Evolutionary conservation across 805 yeast species (phyloP).

Genomic region (Pichia nakasei): DNA sequence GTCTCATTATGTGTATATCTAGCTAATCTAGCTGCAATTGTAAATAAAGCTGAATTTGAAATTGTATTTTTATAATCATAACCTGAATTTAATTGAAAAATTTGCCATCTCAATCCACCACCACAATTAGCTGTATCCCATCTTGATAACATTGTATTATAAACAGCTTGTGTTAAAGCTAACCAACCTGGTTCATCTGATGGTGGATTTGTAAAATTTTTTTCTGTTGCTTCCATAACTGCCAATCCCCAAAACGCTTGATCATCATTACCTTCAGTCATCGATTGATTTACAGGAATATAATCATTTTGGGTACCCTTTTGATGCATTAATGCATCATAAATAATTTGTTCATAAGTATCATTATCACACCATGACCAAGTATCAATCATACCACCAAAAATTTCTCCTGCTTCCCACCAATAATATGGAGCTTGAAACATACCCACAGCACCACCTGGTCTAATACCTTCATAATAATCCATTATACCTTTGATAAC

Average conservation of each 20-base stretch:
- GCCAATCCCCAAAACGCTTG: constrained; percentile 92
- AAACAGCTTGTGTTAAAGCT: constrained; percentile 72
- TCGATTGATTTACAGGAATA: constrained; percentile 72
- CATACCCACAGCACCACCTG: constrained; percentile 68
- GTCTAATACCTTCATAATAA: constrained; percentile 60
- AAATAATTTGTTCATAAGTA: constrained; percentile 48
- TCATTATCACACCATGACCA: constrained; percentile 62
- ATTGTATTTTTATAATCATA: constrained; percentile 83
- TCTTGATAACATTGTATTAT: constrained; percentile 71
- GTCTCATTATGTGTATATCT: constrained; percentile 66
- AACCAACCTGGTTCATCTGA: constrained; percentile 43
- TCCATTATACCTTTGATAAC: constrained; percentile 69
- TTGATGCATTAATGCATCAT: constrained; percentile 57
- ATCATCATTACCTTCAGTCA: constrained; percentile 88
- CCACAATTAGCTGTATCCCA: constrained; percentile 61
- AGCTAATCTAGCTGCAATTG: constrained; percentile 74
- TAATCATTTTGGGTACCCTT: constrained; percentile 57
- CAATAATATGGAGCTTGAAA: constrained; percentile 71
- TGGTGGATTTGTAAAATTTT: constrained; percentile 73
- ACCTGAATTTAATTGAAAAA: constrained; percentile 81
- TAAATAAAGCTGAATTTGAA: constrained; percentile 76
- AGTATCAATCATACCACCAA: constrained; percentile 63
- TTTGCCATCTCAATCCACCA: constrained; percentile 92
- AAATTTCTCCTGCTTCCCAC: constrained; percentile 89
- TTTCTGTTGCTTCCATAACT: constrained; percentile 76